Evolutionary conservation across 1,284 basidiomycete genomes (phyloP), one percentile per base, ranked within the genome.

Genomic region (Agroathelia rolfsii): DNA sequence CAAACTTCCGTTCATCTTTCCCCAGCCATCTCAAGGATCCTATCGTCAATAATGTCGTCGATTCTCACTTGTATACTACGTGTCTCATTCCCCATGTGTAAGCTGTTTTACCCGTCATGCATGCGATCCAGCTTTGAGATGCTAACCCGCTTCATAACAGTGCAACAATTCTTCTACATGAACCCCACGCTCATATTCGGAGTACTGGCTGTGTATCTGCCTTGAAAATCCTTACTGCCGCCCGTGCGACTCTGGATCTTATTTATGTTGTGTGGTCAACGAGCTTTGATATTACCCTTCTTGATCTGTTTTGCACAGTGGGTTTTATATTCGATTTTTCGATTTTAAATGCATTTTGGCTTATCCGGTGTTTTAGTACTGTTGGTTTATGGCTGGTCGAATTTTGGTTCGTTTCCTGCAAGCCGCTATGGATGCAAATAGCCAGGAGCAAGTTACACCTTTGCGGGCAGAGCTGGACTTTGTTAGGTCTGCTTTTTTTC

Each of bases 191-290:
- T 10, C 65, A 72, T 38, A 59, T 77, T 29, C 58, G 62, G 20
- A 55, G 52, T 29, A 58, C 61, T 12, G 66, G 65, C 15, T 82
- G 80, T 45, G 59, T 71, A 24, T 82, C 79, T 26, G 72, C 75
- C 9, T 61, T 72, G 41, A 78, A 72, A 46, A 73, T 81, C 22
- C 53, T 83, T 3, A 65, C 64, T 1, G 73, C 79, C 17, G 67
- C 79, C 5, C 66, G 78, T 27, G 64, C 67, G 0, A 72, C 80
- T 22, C 56, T 84, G 24, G 72, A 83, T 43, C 55, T 79, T n/a
- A 65, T 82, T 17, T 77, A 81, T 45, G 57, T 56, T 14, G 62
- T 81, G 12, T 71, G 64, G 51, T 71, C 76, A 6, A 82, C 79
- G 2, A 80, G 75, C 40, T 83, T 67, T 46, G 78, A 81, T 45